Evolutionary conservation across 2,329 filamentous ascomycete genomes (phyloP), one percentile per base, ranked within the genome.

Genomic region (Trichoderma arundinaceum): DNA sequence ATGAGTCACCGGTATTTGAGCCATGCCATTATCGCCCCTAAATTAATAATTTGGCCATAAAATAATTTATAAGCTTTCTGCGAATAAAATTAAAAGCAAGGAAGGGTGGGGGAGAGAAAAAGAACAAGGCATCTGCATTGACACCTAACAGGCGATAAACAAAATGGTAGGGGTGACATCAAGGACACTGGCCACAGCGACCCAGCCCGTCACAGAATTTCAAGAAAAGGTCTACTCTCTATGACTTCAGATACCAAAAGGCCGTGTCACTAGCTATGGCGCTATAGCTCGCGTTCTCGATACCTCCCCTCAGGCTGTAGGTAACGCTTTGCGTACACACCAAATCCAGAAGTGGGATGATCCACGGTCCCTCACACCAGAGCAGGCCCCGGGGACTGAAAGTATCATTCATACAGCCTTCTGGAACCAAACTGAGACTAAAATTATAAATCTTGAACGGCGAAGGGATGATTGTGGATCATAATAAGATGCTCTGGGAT

Each of bases 301-400:
- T 3, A 59, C 56, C 3, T 59, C 56, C 7, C 56, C 56, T 12
- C 43, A 43, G 32, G 56, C 56, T 49, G 43, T 59, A 10, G 56
- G 56, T n/a, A 48, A 59, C 9, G 56, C 43, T 28, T 33, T 59
- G 12, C 56, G 56, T 32, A 59, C 48, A n/a, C 48, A 59, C 15
- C 43, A 46, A 32, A 28, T 59, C 56, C 6, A 49, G 19, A 4
- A 17, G 22, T 22, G 56, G 56, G 4, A n/a, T 49, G 7, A 17
- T 59, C 13, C 56, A 59, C 13, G 56, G 56, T 15, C 17, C 43
- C 19, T 32, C 56, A 49, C 56, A 59, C 32, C 56, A 59, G 17
- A 59, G 56, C 13, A 59, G 38, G n/a, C 43, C 56, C 39, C 43
- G 56, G 8, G 56, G 56, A 44, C 56, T 43, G 17, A 38, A 59